phyloP scores from a whole-genome alignment of 2,329 filamentous ascomycete species.

The Microdochium trichocladiopsis region DNA sequence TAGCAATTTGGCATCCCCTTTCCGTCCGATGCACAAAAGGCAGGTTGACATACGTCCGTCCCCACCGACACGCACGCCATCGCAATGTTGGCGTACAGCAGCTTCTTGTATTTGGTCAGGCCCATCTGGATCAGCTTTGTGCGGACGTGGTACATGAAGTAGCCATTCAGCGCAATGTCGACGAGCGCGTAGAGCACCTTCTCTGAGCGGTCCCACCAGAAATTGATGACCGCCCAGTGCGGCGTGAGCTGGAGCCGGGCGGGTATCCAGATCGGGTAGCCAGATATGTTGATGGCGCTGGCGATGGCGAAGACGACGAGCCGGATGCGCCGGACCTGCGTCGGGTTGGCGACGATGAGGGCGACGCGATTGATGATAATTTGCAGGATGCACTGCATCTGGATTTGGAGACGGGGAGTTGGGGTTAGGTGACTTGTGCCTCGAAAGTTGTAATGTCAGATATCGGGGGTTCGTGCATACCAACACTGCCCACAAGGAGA shows the following conservation, averaged over 20 bases:
- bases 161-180: neutral
- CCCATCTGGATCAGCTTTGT: neutral
- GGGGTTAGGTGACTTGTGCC: neutral
- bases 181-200: neutral
- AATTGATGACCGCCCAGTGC: neutral
- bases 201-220: neutral
- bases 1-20: no score
- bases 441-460: neutral
- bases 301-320: neutral
- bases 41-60: neutral
- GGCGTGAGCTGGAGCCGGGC: neutral
- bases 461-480: neutral
- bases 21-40: neutral
- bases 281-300: neutral
- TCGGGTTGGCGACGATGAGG: neutral
- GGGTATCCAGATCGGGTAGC: neutral
- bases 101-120: neutral
- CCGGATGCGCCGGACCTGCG: neutral
- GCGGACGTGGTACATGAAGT: constrained; percentile 1
- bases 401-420: neutral
- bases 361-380: constrained; percentile 1
- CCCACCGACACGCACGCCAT: neutral
- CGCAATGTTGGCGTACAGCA: neutral
- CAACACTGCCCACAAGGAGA: neutral
- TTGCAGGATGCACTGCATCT: constrained; percentile 1